Evolutionary conservation across 2,329 filamentous ascomycete species (phyloP).

Genomic region (Zasmidium citrigriseum): DNA sequence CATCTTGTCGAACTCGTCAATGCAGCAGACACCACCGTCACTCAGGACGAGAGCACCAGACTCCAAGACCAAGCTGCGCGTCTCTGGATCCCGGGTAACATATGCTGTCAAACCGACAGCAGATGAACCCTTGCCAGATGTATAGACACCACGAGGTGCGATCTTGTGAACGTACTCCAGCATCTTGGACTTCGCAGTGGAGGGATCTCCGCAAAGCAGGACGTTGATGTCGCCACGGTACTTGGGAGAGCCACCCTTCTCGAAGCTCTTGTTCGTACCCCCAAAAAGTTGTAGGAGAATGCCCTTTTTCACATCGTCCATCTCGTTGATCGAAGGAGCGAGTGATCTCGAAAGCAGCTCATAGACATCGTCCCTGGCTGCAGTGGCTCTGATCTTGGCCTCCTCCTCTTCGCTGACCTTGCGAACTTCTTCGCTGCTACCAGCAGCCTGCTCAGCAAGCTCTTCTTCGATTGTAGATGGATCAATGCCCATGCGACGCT

Average conservation of each 20-base stretch:
- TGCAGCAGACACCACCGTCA: constrained; percentile 75
- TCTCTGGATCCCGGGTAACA: constrained; percentile 73
- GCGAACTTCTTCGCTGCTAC: constrained; percentile 77
- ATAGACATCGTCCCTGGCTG: constrained; percentile 82
- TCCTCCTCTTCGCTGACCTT: constrained; percentile 86
- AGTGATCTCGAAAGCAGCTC: constrained; percentile 87
- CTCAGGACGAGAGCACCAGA: constrained; percentile 73
- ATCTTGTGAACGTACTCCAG: constrained; percentile 97
- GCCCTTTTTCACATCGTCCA: constrained; percentile 98
- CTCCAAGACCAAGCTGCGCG: constrained; percentile 71
- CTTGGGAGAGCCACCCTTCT: constrained; percentile 91
- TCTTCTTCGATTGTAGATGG: constrained; percentile 83
- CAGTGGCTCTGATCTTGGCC: constrained; percentile 80
- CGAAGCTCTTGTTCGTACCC: constrained; percentile 95
- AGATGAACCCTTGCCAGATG: constrained; percentile 73
- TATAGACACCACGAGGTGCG: constrained; percentile 81
- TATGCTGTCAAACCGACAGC: constrained; percentile 78
- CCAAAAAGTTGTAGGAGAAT: constrained; percentile 96
- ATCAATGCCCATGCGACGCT: constrained; percentile 90
- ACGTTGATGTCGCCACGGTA: constrained; percentile 98
- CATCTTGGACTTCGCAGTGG: constrained; percentile 93
- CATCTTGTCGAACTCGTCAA: constrained; percentile 82
- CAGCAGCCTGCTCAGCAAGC: constrained; percentile 69
- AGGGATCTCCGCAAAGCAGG: constrained; percentile 93
- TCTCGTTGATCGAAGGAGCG: constrained; percentile 93